These are phyloP conservation scores for carrot (Daucus carota) DNA, from an alignment of 129 eudicot species.

Conservation along the genomic window DNA sequence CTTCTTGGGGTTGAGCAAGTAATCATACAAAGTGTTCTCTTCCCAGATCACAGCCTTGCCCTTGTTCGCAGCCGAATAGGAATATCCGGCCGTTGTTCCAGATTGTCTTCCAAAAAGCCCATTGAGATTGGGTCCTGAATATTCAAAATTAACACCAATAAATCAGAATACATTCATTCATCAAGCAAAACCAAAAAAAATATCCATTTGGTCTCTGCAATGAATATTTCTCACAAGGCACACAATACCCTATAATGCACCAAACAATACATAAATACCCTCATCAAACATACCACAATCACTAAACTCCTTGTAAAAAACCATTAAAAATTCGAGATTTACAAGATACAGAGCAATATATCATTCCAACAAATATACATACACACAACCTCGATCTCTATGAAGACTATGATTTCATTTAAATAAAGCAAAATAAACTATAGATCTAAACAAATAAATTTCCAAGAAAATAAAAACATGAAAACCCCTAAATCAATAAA, in stretches of 20 bases:
- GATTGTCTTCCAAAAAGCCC: constrained; percentile 91
- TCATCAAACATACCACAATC: too few relatives aligned
- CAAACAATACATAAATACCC: background rate
- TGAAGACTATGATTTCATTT: too few relatives aligned
- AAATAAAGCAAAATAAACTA: background rate
- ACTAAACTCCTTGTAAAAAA: background rate
- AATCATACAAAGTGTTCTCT: constrained; percentile 67
- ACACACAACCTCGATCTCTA: too few relatives aligned
- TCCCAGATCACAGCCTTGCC: constrained; percentile 79
- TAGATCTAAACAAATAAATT: background rate
- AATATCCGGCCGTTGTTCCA: constrained; percentile 80
- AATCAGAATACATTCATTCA: background rate
- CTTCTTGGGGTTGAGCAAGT: constrained; percentile 84
- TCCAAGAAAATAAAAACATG: background rate
- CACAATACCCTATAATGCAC: background rate
- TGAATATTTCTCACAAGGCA: too few relatives aligned
- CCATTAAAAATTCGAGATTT: background rate
- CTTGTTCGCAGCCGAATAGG: constrained; percentile 89
- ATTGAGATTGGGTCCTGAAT: constrained; percentile 72
- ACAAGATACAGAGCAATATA: too few relatives aligned
- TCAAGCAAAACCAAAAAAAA: background rate
- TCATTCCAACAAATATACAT: too few relatives aligned
- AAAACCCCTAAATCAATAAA: background rate
- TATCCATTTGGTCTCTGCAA: background rate
- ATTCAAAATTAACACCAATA: constrained; percentile 9